A percentile compares a stretch with the other conserved stretches of the same genome.
Conservation (phyloP, 148 eudicot species). For the Persicaria maculosa region DNA sequence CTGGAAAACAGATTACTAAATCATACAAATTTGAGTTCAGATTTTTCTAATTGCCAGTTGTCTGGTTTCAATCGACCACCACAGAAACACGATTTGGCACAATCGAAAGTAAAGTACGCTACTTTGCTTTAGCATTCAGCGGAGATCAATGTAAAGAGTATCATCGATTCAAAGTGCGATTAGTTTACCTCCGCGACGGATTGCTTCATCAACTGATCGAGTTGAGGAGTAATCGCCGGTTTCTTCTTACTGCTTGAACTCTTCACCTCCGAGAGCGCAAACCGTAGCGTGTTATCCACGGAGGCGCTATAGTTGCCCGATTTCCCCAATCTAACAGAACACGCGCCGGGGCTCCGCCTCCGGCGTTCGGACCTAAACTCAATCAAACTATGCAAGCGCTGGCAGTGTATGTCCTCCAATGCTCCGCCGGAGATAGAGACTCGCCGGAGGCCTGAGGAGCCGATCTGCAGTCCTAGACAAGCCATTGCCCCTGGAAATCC, state of each 20-base stretch:
- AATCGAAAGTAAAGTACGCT: neutral
- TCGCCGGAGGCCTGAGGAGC: neutral
- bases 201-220: slow-evolving; percentile 12
- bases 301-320: neutral
- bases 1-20: too few species aligned
- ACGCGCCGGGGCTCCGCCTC: neutral
- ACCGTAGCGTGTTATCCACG: neutral
- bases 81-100: neutral
- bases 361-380: neutral
- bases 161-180: neutral
- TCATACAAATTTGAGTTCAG: too few species aligned
- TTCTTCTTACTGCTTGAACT: neutral
- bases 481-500: neutral
- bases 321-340: slow-evolving; percentile 3
- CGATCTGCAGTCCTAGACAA: slow-evolving; percentile 13
- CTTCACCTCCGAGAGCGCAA: slow-evolving; percentile 8
- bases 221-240: slow-evolving; percentile 1
- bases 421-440: slow-evolving; percentile 1
- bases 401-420: neutral
- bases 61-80: neutral
- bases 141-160: too few species aligned
- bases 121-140: neutral
- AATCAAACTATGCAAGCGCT: neutral
- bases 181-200: slow-evolving; percentile 5
- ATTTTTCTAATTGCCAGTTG: too few species aligned